phyloP scores from a whole-genome alignment of 768 basidiomycete genomes.

The Suillus subaureus region DNA sequence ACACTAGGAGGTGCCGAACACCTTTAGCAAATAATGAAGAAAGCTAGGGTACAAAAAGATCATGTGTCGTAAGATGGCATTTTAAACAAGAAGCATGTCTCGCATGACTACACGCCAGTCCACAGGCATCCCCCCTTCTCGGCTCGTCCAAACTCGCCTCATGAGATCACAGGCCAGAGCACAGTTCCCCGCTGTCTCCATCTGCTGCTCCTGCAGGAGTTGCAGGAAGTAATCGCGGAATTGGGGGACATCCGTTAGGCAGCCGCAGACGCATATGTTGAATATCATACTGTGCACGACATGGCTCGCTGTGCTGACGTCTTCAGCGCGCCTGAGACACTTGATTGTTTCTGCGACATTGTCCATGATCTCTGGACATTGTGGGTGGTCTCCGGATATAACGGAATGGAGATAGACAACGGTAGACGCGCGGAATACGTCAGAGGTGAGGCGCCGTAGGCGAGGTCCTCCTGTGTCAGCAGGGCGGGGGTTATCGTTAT shows the following conservation, averaged over 20 bases:
- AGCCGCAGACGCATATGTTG: conserved; percentile 72
- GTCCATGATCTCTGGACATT: conserved; percentile 60
- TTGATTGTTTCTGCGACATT: conserved; percentile 56
- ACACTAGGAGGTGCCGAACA: background rate
- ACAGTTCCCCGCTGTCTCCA: conserved; percentile 66
- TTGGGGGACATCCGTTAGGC: conserved; percentile 54
- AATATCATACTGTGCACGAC: conserved; percentile 82
- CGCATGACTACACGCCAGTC: conserved; percentile 64
- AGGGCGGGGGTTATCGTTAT: conserved; percentile 6
- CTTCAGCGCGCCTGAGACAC: conserved; percentile 43
- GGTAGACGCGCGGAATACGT: conserved; percentile 75
- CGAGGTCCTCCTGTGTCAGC: conserved; percentile 19
- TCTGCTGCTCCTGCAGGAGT: conserved; percentile 52
- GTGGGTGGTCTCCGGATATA: conserved; percentile 71
- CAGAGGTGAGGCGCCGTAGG: conserved; percentile 49
- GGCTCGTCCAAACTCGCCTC: conserved; percentile 55
- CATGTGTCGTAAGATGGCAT: background rate
- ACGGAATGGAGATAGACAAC: conserved; percentile 77
- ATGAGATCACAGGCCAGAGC: conserved; percentile 56
- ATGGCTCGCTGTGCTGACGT: conserved; percentile 43
- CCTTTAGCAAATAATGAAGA: background rate
- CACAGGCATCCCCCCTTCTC: conserved; percentile 43
- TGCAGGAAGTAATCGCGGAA: conserved; percentile 46
- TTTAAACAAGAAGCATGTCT: conserved; percentile 61
- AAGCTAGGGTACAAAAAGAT: no score